Evolutionary conservation across 768 basidiomycete species (phyloP).

Genomic region (Leucocoprinus sp.): DNA sequence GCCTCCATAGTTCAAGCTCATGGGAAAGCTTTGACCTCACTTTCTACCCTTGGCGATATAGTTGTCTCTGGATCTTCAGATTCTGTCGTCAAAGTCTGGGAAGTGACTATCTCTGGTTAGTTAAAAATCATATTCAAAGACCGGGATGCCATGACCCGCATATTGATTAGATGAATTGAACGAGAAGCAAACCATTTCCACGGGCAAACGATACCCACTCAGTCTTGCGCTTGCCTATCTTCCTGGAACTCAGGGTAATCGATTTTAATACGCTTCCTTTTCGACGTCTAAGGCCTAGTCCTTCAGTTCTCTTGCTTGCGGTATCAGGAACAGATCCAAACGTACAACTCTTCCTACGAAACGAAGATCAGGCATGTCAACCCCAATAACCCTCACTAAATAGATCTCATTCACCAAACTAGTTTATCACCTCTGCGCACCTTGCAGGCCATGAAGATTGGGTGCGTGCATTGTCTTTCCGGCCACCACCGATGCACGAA

Average conservation of each 20-base stretch:
- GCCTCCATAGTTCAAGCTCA: constrained; percentile 49
- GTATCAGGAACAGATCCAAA: constrained; percentile 74
- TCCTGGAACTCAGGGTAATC: constrained; percentile 58
- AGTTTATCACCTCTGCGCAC: constrained; percentile 55
- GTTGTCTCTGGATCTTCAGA: constrained; percentile 83
- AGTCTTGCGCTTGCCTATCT: constrained; percentile 55
- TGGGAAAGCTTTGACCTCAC: constrained; percentile 55
- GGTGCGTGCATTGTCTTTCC: constrained; percentile 78
- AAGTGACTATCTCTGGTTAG: constrained; percentile 23
- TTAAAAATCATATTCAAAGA: constrained; percentile 19
- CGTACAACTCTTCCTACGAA: constrained; percentile 71
- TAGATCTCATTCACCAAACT: background rate
- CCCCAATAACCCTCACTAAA: background rate
- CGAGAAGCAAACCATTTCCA: constrained; percentile 49
- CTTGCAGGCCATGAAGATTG: constrained; percentile 93
- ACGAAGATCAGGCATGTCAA: constrained; percentile 37
- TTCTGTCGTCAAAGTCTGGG: constrained; percentile 71
- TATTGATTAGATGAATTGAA: constrained; percentile 25
- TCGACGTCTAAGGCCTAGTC: constrained; percentile 4
- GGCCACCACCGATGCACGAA: constrained; percentile 21
- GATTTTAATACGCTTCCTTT: constrained; percentile 8
- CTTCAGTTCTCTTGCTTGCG: constrained; percentile 60
- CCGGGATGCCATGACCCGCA: constrained; percentile 1
- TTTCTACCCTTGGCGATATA: constrained; percentile 41
- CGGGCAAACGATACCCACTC: constrained; percentile 69